Percentiles rank a stretch among this genome's conserved stretches.
phyloP scores from a whole-genome alignment of 805 yeast species.

The Starmera amethionina region DNA sequence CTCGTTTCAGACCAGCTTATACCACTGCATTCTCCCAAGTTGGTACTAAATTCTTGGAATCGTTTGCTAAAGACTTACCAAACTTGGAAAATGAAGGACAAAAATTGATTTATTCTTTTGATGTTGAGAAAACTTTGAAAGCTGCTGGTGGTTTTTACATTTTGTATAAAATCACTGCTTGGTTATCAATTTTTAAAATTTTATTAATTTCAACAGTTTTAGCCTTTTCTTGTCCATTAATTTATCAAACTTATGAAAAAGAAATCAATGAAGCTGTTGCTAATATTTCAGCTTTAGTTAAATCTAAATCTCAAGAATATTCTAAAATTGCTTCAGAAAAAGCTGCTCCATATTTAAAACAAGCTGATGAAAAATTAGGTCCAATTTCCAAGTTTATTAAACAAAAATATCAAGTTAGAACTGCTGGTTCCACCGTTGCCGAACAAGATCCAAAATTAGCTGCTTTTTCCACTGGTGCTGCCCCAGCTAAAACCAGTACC shows the following conservation, averaged over 20 bases:
- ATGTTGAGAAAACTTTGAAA: constrained; percentile 63
- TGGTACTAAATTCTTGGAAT: constrained; percentile 32
- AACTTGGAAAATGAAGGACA: constrained; percentile 43
- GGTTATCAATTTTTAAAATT: constrained; percentile 65
- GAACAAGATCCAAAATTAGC: constrained; percentile 3
- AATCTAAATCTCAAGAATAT: constrained; percentile 37
- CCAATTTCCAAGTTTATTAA: constrained; percentile 56
- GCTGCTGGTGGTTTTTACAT: constrained; percentile 60
- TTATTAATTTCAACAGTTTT: constrained; percentile 44
- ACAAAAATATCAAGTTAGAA: constrained; percentile 45
- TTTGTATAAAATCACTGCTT: constrained; percentile 61
- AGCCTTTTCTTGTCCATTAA: constrained; percentile 66
- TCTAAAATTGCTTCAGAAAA: constrained; percentile 42
- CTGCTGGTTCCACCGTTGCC: constrained; percentile 61
- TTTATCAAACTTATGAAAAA: constrained; percentile 65
- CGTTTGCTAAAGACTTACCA: constrained; percentile 34
- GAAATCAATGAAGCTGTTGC: constrained; percentile 63
- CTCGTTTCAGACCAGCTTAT: constrained; percentile 63
- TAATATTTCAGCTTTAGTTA: constrained; percentile 34
- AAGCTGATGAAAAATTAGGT: constrained; percentile 48
- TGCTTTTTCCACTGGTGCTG: constrained; percentile 16
- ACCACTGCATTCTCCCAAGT: constrained; percentile 25
- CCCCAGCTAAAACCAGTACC: constrained; percentile 15
- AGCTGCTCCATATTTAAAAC: constrained; percentile 48
- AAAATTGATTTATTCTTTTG: constrained; percentile 54